Base-by-base conservation (phyloP, 441 rosid species). In the Gossypium lobatum region DNA sequence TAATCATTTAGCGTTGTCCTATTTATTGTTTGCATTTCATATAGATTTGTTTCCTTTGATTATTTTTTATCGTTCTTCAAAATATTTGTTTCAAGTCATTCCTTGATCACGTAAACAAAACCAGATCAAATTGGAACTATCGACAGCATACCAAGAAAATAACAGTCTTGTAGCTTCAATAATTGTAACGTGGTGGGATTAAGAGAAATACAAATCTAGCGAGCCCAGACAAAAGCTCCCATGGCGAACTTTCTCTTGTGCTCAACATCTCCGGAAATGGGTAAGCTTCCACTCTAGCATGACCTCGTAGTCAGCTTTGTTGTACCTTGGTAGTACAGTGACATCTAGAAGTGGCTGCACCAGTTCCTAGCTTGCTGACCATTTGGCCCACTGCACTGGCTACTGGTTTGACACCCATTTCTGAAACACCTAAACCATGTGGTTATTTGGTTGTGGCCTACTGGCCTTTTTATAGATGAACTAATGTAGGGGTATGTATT, bases 271-370 rank as follows among this genome's bases (percentile, higher is more conserved):
- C 87, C 84, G 25, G 69, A 45, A 64, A 79, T 20, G 21, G 80
- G 76, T 42, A 70, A 85, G 58, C 73, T 81, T 81, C 84, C 88
- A 85, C 77, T 83, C 85, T 2, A 81, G 83, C 88, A 83, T 83
- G 50, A 76, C 60, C 76, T 85, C 87, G 58, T 85, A 83, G 74
- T 83, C 85, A 52, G 77, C 74, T 54, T 76, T 78, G 53, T 76
- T 83, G 74, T 78, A 85, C 75, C 79, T 85, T 45, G 88, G 55
- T 85, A 85, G 83, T 85, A 85, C 77, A 83, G 77, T 31, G 88
- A 87, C 70, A 85, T 78, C 83, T 73, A 78, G 64, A 85, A 85
- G 45, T 76, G 23, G 57, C 77, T 76, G 23, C 83, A 84, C 14
- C 61, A 57, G 39, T 77, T 68, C 68, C 23, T 42, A 5, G 46